Evolutionary conservation across 2,329 filamentous ascomycete genomes (phyloP).

Genomic region (Diplodia corticola): DNA sequence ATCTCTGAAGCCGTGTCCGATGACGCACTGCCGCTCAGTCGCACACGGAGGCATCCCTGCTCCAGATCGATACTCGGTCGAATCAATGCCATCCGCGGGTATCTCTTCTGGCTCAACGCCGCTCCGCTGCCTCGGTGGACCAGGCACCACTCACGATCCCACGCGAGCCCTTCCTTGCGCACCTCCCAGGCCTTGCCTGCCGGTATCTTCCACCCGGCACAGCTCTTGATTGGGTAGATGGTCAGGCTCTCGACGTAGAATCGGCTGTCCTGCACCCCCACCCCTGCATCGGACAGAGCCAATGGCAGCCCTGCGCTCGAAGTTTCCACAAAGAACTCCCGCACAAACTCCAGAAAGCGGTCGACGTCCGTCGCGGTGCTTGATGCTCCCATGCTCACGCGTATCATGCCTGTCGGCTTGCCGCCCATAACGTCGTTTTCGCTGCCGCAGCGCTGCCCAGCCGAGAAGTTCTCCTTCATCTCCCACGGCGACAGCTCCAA

Average conservation of each 20-base stretch:
- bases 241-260: slow-evolving; percentile 51
- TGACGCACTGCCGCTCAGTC: slow-evolving; percentile 45
- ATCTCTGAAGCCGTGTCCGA: slow-evolving; percentile 36
- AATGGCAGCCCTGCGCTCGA: slow-evolving; percentile 26
- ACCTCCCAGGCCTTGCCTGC: slow-evolving; percentile 69
- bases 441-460: slow-evolving; percentile 79
- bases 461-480: slow-evolving; percentile 79
- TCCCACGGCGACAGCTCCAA: slow-evolving; percentile 78
- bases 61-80: slow-evolving; percentile 72
- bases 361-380: slow-evolving; percentile 75
- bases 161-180: slow-evolving; percentile 77
- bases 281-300: neutral
- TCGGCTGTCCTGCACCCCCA: slow-evolving; percentile 29
- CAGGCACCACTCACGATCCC: slow-evolving; percentile 97
- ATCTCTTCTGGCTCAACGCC: slow-evolving; percentile 83
- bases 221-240: slow-evolving; percentile 94
- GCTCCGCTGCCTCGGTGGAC: slow-evolving; percentile 82
- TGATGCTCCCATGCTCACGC: slow-evolving; percentile 87
- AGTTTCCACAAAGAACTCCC: slow-evolving; percentile 46
- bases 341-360: slow-evolving; percentile 68
- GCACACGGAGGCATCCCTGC: slow-evolving; percentile 64
- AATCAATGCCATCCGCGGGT: slow-evolving; percentile 84
- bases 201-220: slow-evolving; percentile 74
- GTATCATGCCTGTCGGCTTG: slow-evolving; percentile 83
- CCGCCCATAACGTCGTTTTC: slow-evolving; percentile 80